Percentiles rank a stretch among this genome's conserved stretches.
Evolutionary conservation across 306 rosid genomes (phyloP).

Genomic region (Prosopis cineraria): DNA sequence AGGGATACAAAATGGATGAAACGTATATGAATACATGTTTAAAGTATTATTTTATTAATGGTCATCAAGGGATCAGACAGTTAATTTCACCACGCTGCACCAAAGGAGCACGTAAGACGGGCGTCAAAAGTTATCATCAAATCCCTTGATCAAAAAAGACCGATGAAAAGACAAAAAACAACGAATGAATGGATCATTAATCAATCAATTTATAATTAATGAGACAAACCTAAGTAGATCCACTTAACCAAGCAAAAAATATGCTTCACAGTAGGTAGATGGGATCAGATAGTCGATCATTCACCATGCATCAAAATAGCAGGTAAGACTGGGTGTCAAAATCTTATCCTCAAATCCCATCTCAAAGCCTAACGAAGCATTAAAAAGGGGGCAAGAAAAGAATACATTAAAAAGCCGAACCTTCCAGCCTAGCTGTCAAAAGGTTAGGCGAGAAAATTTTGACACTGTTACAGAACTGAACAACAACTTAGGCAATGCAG

Average conservation of each 20-base stretch:
- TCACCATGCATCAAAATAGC: conserved; percentile 40
- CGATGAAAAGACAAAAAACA: neutral
- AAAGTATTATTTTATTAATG: neutral
- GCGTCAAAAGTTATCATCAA: conserved; percentile 38
- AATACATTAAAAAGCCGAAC: neutral
- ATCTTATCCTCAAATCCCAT: conserved; percentile 45
- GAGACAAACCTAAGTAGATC: neutral
- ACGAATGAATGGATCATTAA: neutral
- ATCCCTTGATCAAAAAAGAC: neutral
- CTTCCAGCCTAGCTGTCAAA: neutral
- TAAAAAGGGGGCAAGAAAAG: neutral
- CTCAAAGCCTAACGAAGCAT: neutral
- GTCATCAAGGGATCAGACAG: conserved; percentile 37
- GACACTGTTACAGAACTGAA: neutral
- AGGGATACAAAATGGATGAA: neutral
- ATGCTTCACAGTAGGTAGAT: neutral
- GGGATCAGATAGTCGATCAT: conserved; percentile 55
- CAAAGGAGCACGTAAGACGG: conserved; percentile 41
- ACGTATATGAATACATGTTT: neutral
- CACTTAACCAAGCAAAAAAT: neutral
- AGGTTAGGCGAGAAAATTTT: neutral
- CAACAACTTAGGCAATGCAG: neutral
- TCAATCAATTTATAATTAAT: no score
- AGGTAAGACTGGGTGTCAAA: conserved; percentile 51
- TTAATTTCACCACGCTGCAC: conserved; percentile 42